phyloP scores from a whole-genome alignment of 2,329 filamentous ascomycete genomes.

The Paraphaeosphaeria minitans region DNA sequence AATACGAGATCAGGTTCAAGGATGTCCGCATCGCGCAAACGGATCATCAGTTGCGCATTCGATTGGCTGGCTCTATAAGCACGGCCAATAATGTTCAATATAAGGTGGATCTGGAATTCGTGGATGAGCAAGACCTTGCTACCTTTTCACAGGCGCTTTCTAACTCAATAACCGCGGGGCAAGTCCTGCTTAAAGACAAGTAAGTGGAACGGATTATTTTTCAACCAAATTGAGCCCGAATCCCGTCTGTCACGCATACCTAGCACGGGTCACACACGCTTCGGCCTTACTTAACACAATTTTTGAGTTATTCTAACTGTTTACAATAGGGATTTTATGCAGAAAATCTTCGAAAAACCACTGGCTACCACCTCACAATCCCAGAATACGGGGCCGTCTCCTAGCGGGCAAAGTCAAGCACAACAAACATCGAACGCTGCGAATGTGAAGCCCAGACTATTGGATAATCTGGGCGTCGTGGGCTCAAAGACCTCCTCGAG shows the following conservation, averaged over 20 bases:
- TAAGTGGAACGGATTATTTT: not conserved
- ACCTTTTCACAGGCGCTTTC: slow-evolving; percentile 14
- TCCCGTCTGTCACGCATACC: not conserved
- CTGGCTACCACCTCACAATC: not conserved
- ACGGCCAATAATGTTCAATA: slow-evolving; percentile 15
- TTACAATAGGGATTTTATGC: not conserved
- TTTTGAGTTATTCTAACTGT: slow-evolving; percentile 8
- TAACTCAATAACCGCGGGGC: not conserved
- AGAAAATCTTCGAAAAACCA: not conserved
- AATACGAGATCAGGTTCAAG: slow-evolving; percentile 13
- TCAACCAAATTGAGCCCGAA: not conserved
- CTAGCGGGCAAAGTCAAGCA: not conserved
- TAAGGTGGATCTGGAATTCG: slow-evolving; percentile 32
- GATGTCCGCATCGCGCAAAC: slow-evolving; percentile 18
- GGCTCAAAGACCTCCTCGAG: not conserved
- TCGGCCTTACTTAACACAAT: no score
- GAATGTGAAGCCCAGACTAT: not conserved
- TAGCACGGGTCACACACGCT: no score
- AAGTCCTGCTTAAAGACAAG: not conserved
- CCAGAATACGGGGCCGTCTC: not conserved
- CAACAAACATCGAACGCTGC: not conserved
- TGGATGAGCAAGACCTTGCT: slow-evolving; percentile 12
- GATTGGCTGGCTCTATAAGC: slow-evolving; percentile 22
- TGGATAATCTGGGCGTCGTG: not conserved
- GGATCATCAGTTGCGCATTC: slow-evolving; percentile 27